A percentile compares a stretch with the other conserved stretches of the same genome.
These are phyloP conservation scores for Pseudogymnoascus sp. DNA, from an alignment of 2,329 filamentous ascomycete genomes.

Conservation along the genomic window DNA sequence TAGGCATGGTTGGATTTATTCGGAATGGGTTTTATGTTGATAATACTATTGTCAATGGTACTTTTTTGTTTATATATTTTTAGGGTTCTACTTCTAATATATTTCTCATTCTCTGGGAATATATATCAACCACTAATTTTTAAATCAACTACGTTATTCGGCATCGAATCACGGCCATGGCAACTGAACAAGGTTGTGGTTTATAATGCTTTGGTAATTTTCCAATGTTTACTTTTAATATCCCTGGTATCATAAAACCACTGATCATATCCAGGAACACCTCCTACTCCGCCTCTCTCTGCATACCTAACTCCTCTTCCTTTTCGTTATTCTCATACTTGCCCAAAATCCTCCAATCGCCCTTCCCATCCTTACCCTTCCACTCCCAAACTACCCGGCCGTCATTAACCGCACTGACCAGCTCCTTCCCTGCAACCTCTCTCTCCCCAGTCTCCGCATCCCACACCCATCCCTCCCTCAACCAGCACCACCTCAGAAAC, in stretches of 20 bases:
- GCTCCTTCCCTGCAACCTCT: conserved; percentile 41
- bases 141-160: background rate
- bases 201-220: background rate
- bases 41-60: background rate
- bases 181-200: background rate
- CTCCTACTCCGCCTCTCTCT: background rate
- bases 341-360: background rate
- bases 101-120: too few species aligned
- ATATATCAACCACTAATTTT: too few species aligned
- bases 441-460: conserved; percentile 61
- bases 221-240: conserved; percentile 3
- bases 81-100: background rate
- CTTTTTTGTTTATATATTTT: background rate
- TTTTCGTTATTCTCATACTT: background rate
- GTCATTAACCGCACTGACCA: conserved; percentile 48
- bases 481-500: conserved; percentile 85
- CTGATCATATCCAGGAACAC: background rate
- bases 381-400: conserved; percentile 40
- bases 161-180: background rate
- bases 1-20: background rate
- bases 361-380: conserved; percentile 14
- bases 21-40: background rate
- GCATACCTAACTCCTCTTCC: background rate
- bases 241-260: background rate
- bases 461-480: conserved; percentile 78